A percentile compares a stretch with the other conserved stretches of the same genome.
Conservation (phyloP, 2,329 filamentous ascomycete genomes). For the Beauveria pseudobassiana region DNA sequence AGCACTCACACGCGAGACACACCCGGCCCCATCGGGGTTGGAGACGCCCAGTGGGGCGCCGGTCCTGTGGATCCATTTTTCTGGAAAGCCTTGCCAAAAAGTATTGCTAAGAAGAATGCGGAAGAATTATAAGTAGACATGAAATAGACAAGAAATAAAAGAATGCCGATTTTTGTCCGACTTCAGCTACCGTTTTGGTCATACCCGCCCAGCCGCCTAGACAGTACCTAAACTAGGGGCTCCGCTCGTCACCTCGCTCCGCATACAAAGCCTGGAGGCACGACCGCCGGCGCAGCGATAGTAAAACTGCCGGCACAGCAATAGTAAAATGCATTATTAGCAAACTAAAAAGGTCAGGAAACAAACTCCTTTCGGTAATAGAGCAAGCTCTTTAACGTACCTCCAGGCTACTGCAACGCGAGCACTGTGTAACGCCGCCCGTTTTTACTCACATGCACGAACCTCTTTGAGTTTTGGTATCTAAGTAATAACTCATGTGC, state of each 20-base stretch:
- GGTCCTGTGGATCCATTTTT: not conserved
- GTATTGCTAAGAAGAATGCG: not conserved
- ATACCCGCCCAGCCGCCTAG: not conserved
- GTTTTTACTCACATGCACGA: no score
- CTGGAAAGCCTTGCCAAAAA: not conserved
- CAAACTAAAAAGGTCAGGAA: no score
- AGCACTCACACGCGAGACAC: not conserved
- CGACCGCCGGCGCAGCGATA: no score
- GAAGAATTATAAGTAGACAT: not conserved
- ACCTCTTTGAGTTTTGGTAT: not conserved
- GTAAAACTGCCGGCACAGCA: no score
- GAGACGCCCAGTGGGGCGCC: not conserved
- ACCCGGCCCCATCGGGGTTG: conserved; percentile 6
- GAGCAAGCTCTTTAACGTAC: no score
- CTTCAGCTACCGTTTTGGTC: not conserved
- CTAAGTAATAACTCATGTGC: not conserved
- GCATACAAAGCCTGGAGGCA: no score
- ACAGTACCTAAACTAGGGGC: no score
- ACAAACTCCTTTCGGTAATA: no score
- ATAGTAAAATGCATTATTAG: no score
- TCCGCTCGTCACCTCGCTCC: no score
- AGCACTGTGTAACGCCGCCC: not conserved
- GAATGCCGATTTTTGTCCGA: conserved; percentile 9
- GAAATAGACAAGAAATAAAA: not conserved
- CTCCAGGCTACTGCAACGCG: no score